A percentile compares a stretch with the other conserved stretches of the same genome.
Evolutionary conservation across 352 stramenopile genomes (phyloP).

Genomic region (Globisporangium camurandrum): DNA sequence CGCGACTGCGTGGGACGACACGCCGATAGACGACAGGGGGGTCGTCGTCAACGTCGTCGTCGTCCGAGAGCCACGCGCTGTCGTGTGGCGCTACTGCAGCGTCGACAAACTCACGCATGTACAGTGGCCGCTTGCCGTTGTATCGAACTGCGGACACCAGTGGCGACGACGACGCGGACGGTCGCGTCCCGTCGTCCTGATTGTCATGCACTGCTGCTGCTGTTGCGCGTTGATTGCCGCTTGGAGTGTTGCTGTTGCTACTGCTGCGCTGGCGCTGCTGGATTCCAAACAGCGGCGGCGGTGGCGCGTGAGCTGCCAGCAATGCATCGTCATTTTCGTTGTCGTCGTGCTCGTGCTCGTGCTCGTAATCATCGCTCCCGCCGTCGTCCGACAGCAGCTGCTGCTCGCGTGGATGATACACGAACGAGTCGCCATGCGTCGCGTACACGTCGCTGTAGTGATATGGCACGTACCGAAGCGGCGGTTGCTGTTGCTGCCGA

Average conservation of each 20-base stretch:
- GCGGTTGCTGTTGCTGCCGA: background rate
- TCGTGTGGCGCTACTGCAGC: background rate
- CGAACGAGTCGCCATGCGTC: background rate
- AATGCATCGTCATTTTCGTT: too few species aligned
- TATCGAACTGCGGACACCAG: too few species aligned
- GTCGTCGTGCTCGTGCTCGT: slow-evolving; percentile 11
- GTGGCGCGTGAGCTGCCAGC: slow-evolving; percentile 4
- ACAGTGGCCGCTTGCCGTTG: background rate
- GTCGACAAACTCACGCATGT: slow-evolving; percentile 3
- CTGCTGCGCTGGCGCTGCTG: background rate
- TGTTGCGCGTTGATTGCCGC: background rate
- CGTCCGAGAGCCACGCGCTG: slow-evolving; percentile 13
- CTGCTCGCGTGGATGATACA: background rate
- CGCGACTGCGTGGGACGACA: too few species aligned
- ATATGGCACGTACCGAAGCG: slow-evolving; percentile 1
- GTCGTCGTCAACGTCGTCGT: slow-evolving; percentile 9
- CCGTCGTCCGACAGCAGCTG: slow-evolving; percentile 3
- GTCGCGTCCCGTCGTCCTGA: too few species aligned
- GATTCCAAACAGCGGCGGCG: background rate
- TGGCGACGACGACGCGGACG: too few species aligned
- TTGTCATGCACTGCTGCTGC: background rate
- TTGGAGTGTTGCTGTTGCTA: background rate
- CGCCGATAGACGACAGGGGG: too few species aligned
- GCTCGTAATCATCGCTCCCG: slow-evolving; percentile 5
- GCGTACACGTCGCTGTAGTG: background rate